These are phyloP conservation scores for Tagetes patula DNA, from an alignment of 129 eudicot species.

Conservation along the genomic window DNA sequence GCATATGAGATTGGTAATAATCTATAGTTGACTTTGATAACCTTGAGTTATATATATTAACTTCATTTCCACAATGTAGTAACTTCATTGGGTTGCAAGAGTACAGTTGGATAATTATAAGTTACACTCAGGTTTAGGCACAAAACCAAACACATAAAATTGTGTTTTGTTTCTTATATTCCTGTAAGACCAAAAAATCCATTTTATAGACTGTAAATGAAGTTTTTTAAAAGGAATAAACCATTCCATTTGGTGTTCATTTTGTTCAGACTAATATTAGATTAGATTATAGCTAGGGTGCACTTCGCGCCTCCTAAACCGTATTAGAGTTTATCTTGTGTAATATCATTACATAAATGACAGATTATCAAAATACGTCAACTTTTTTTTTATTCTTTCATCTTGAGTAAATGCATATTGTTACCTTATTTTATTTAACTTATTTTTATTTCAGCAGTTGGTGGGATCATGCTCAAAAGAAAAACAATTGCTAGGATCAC, in stretches of 20 bases:
- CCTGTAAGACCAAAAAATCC: background rate
- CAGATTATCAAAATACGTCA: background rate
- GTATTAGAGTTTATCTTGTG: background rate
- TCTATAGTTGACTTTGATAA: background rate
- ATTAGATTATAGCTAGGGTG: background rate
- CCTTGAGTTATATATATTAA: no score
- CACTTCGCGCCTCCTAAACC: background rate
- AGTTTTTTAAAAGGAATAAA: background rate
- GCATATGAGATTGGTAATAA: background rate
- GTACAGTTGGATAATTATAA: background rate
- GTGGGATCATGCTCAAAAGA: background rate
- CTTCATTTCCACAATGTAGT: background rate
- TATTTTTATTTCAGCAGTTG: background rate
- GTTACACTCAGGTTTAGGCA: background rate
- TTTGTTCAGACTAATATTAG: background rate
- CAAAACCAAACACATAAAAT: background rate
- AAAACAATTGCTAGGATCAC: conserved; percentile 5
- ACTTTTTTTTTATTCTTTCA: background rate
- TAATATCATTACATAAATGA: no score
- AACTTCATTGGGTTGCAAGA: background rate
- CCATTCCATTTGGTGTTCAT: background rate
- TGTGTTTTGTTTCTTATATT: background rate
- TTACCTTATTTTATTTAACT: background rate
- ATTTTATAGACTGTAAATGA: background rate
- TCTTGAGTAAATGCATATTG: background rate